phyloP scores from a whole-genome alignment of 305 asterid genomes.

The Vinca major region DNA sequence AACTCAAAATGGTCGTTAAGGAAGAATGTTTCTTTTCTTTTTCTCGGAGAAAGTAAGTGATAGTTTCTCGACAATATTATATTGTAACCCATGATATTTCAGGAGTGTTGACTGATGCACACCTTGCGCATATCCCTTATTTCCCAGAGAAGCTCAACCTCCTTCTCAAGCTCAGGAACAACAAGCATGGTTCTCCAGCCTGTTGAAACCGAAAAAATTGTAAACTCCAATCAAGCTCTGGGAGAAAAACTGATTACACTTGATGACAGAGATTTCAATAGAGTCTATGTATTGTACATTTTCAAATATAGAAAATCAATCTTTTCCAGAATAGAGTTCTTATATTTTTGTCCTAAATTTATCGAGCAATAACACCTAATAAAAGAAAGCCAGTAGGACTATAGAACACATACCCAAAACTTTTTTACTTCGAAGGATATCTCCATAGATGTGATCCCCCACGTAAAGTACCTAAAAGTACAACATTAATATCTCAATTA shows the following conservation, averaged over 20 bases:
- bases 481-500: not conserved
- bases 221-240: slow-evolving; percentile 20
- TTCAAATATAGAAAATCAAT: not conserved
- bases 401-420: slow-evolving; percentile 55
- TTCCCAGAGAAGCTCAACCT: slow-evolving; percentile 73
- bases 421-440: slow-evolving; percentile 92
- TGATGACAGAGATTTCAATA: not conserved
- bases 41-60: too few species aligned
- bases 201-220: slow-evolving; percentile 23
- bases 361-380: not conserved
- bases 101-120: not conserved
- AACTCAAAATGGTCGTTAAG: too few species aligned
- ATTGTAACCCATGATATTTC: too few species aligned
- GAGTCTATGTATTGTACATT: not conserved
- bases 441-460: slow-evolving; percentile 99
- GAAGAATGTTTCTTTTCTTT: too few species aligned
- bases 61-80: too few species aligned
- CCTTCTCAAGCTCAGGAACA: slow-evolving; percentile 98
- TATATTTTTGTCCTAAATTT: not conserved
- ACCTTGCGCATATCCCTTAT: slow-evolving; percentile 76
- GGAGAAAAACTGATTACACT: slow-evolving; percentile 12
- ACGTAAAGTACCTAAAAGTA: slow-evolving; percentile 75
- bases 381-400: not conserved
- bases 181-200: slow-evolving; percentile 99
- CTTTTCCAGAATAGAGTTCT: not conserved